Base-by-base conservation (phyloP, 495 filamentous ascomycete genomes). In the Penicillium cosmopolitanum region DNA sequence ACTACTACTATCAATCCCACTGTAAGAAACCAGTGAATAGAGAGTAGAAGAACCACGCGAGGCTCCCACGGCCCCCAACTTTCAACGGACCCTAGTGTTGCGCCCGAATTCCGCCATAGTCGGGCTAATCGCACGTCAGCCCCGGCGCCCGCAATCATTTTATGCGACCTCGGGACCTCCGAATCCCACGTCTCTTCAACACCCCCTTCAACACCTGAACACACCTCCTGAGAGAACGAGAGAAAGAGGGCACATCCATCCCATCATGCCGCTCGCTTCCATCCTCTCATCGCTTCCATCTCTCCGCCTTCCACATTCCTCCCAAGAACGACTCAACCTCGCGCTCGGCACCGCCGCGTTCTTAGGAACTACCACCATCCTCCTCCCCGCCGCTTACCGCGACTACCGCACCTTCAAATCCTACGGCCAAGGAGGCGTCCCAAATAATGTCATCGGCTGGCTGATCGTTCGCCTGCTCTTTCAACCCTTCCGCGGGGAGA, bases 381-480 rank as follows among this genome's bases (percentile, higher is more conserved):
- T 69, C 2, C 21, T 75, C 43, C 73, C 73, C 4, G 58, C 60
- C 42, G 58, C 62, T 12, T 73, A 74, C 43, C 67, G 67, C 60
- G 71, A 75, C 55, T 78, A 76, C 61, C 46, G 53, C 16, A 60
- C 56, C 33, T 78, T 69, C 53, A 48, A 65, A 2, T 68, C 67
- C 48, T 75, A 75, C 52, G 75, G 75, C 5, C 69, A 68, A 0
- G 72, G 72, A 13, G 73, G 73, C 0, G 19, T 64, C 0, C 75
- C 73, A 7, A 62, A 73, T 50, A 78, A 78, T 48, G 34, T 67
- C 3, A 18, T 75, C 34, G 73, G 75, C 16, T 78, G 75, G 75
- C 25, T 74, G 11, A 28, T 53, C 9, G 71, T 66, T 28, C 67
- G 66, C 21, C 25, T 66, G n/a, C 28, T 72, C 9, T 59, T 72